phyloP scores from a whole-genome alignment of 345 rosid genomes.

The Rhizophora mangle region DNA sequence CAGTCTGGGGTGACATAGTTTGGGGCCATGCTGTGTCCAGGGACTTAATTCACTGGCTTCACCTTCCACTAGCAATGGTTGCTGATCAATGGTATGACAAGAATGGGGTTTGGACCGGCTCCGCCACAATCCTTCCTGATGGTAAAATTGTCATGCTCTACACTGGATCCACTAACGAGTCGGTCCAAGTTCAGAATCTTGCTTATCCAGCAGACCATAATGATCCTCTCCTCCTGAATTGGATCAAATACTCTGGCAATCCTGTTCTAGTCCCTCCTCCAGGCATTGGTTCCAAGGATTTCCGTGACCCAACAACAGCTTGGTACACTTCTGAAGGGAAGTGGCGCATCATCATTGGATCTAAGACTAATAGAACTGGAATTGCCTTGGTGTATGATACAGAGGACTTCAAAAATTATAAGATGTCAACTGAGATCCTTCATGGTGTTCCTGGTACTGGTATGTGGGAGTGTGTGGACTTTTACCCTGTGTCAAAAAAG shows the following conservation, averaged over 20 bases:
- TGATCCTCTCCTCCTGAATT: conserved; percentile 69
- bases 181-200: conserved; percentile 83
- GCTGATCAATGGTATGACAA: conserved; percentile 79
- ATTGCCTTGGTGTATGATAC: conserved; percentile 73
- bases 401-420: conserved; percentile 54
- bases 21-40: conserved; percentile 95
- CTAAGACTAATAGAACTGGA: conserved; percentile 68
- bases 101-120: conserved; percentile 90
- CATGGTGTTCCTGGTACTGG: conserved; percentile 75
- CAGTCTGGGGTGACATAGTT: conserved; percentile 89
- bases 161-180: conserved; percentile 72
- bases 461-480: conserved; percentile 92
- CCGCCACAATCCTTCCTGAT: conserved; percentile 77
- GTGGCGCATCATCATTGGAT: conserved; percentile 76
- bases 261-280: conserved; percentile 78
- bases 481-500: conserved; percentile 48
- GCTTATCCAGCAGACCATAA: conserved; percentile 70
- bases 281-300: conserved; percentile 55
- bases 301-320: conserved; percentile 95
- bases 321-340: conserved; percentile 75
- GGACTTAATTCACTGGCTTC: conserved; percentile 80
- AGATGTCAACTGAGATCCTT: conserved; percentile 30
- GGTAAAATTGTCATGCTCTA: conserved; percentile 77
- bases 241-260: conserved; percentile 68
- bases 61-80: conserved; percentile 86